A percentile compares a stretch with the other conserved stretches of the same genome.
phyloP scores from a whole-genome alignment of 208 protist genomes.

The Acanthamoeba quina region DNA sequence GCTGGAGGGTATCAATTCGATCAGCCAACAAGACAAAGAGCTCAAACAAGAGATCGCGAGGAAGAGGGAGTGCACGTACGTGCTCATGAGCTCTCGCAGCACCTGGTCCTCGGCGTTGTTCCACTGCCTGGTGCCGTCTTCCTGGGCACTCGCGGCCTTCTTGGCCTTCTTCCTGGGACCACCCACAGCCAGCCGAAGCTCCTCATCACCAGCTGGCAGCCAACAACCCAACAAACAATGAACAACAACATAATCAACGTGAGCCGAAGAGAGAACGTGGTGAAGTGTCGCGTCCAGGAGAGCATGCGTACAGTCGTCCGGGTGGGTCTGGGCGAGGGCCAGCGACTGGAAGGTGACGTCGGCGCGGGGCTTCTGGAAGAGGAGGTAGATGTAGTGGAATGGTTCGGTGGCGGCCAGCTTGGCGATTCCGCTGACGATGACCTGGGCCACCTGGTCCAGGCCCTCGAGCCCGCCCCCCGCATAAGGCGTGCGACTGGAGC shows the following conservation, averaged over 20 bases:
- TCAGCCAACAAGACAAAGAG: background rate
- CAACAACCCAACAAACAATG: too few species aligned
- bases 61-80: background rate
- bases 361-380: conserved; percentile 19
- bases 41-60: background rate
- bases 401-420: background rate
- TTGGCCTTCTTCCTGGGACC: background rate
- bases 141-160: background rate
- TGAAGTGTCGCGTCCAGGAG: background rate
- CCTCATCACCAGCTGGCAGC: background rate
- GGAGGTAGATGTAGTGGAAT: conserved; percentile 31
- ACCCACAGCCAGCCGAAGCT: background rate
- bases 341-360: conserved; percentile 27
- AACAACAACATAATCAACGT: too few species aligned
- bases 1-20: background rate
- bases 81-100: background rate
- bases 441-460: conserved; percentile 4
- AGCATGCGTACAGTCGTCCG: background rate
- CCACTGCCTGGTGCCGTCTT: background rate
- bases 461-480: conserved; percentile 22
- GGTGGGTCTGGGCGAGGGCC: background rate
- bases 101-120: background rate
- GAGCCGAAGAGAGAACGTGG: background rate
- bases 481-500: background rate
- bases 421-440: background rate